Percentiles rank a stretch among this genome's conserved stretches.
Conservation (phyloP, 2,329 filamentous ascomycete species). For the Dothideomycetes sp. region DNA sequence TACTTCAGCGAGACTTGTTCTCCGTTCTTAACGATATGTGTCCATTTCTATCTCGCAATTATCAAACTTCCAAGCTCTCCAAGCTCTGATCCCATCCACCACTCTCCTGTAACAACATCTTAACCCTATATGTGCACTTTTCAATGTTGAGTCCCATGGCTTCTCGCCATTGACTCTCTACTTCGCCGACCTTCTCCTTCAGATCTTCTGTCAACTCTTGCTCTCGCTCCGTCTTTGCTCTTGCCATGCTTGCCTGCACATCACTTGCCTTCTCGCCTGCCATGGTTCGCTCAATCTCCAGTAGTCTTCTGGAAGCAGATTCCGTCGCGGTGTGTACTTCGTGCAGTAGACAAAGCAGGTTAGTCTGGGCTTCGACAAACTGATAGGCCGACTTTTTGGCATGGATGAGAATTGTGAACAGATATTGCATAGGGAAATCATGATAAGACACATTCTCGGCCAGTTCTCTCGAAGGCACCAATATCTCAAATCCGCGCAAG, state of each 20-base stretch:
- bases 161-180: slow-evolving; percentile 85
- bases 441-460: slow-evolving; percentile 79
- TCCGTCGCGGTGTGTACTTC: slow-evolving; percentile 78
- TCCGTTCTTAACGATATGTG: too few species aligned
- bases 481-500: slow-evolving; percentile 54
- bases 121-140: slow-evolving; percentile 64
- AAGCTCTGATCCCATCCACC: slow-evolving; percentile 78
- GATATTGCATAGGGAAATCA: slow-evolving; percentile 76
- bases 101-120: slow-evolving; percentile 60
- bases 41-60: too few species aligned
- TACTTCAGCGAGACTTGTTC: too few species aligned
- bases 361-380: slow-evolving; percentile 92
- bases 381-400: slow-evolving; percentile 90
- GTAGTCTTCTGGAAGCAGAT: slow-evolving; percentile 55
- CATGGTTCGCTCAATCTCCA: slow-evolving; percentile 52
- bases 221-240: slow-evolving; percentile 59
- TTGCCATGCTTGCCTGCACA: slow-evolving; percentile 41
- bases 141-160: slow-evolving; percentile 72
- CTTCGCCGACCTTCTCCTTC: slow-evolving; percentile 84
- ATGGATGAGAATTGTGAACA: slow-evolving; percentile 76
- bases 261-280: slow-evolving; percentile 32
- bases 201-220: slow-evolving; percentile 68
- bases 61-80: slow-evolving; percentile 16
- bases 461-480: slow-evolving; percentile 70
- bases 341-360: slow-evolving; percentile 79